Percentiles rank a stretch among this genome's conserved stretches.
Evolutionary conservation across 148 eudicot genomes (phyloP).

Genomic region (Camellia sinensis): DNA sequence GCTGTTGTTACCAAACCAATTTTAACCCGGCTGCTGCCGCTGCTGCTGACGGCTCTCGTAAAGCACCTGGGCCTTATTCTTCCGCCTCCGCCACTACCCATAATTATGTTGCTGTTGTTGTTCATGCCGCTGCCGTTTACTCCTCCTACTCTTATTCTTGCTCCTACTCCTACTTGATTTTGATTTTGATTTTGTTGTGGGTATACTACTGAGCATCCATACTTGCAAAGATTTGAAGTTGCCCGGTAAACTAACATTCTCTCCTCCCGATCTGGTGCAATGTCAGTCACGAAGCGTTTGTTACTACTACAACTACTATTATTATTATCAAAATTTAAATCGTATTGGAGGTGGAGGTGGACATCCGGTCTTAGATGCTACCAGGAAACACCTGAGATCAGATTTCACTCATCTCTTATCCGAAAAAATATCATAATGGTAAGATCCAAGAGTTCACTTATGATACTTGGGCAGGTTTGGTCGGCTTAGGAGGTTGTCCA

Average conservation of each 20-base stretch:
- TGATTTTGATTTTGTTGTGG: neutral
- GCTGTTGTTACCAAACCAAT: neutral
- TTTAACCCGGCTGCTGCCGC: constrained; percentile 7
- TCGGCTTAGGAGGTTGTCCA: too few species aligned
- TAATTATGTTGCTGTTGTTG: neutral
- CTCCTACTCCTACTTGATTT: neutral
- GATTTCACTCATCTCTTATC: neutral
- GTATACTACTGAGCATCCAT: constrained; percentile 5
- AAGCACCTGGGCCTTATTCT: neutral
- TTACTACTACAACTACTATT: too few species aligned
- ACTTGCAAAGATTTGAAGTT: constrained; percentile 9
- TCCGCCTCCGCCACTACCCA: neutral
- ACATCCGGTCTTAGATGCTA: neutral
- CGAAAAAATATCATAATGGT: neutral
- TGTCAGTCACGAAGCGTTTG: neutral
- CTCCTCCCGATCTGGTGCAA: neutral
- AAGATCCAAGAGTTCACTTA: too few species aligned
- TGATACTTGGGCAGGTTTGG: too few species aligned
- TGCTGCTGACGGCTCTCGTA: neutral
- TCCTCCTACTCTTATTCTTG: neutral
- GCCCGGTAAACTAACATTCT: neutral
- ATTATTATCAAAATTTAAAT: neutral
- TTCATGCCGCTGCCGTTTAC: neutral
- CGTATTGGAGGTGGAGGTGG: neutral
- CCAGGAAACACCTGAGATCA: neutral